These are phyloP conservation scores for Dryas integrifolia DNA, from an alignment of 331 rosid genomes.

Conservation along the genomic window DNA sequence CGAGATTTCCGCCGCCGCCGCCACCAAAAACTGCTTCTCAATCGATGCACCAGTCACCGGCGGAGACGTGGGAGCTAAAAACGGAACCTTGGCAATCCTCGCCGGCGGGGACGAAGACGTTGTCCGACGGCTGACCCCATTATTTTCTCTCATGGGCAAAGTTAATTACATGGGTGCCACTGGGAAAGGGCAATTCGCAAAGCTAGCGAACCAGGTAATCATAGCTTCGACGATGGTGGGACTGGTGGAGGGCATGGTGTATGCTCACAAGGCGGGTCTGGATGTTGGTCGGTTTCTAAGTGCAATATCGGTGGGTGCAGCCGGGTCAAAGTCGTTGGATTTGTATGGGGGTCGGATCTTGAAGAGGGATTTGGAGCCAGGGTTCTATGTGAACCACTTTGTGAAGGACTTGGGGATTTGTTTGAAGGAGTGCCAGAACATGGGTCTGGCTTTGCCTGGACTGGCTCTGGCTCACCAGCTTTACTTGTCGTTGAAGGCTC, in stretches of 20 bases:
- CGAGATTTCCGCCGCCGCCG: constrained; percentile 61
- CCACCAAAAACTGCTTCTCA: constrained; percentile 47
- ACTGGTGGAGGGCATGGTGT: constrained; percentile 81
- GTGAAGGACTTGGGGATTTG: constrained; percentile 94
- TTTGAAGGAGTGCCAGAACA: constrained; percentile 76
- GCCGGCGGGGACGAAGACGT: constrained; percentile 64
- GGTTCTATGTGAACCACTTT: constrained; percentile 76
- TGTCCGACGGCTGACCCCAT: constrained; percentile 35
- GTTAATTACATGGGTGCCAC: constrained; percentile 81
- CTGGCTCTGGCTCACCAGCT: constrained; percentile 92
- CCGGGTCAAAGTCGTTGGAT: constrained; percentile 75
- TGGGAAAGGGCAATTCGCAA: constrained; percentile 90
- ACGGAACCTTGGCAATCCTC: constrained; percentile 70
- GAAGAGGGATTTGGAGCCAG: constrained; percentile 77
- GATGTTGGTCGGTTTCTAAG: constrained; percentile 60
- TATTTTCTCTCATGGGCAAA: constrained; percentile 62
- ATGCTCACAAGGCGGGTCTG: constrained; percentile 77
- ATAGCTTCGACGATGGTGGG: constrained; percentile 87
- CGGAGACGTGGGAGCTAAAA: constrained; percentile 83
- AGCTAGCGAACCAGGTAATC: constrained; percentile 75
- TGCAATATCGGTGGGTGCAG: constrained; percentile 80
- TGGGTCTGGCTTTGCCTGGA: constrained; percentile 85
- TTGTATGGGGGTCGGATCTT: constrained; percentile 57
- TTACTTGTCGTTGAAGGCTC: constrained; percentile 71
- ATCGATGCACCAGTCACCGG: constrained; percentile 92